Conservation (phyloP, 2,329 filamentous ascomycete species). For the Cercospora brassicicola region DNA sequence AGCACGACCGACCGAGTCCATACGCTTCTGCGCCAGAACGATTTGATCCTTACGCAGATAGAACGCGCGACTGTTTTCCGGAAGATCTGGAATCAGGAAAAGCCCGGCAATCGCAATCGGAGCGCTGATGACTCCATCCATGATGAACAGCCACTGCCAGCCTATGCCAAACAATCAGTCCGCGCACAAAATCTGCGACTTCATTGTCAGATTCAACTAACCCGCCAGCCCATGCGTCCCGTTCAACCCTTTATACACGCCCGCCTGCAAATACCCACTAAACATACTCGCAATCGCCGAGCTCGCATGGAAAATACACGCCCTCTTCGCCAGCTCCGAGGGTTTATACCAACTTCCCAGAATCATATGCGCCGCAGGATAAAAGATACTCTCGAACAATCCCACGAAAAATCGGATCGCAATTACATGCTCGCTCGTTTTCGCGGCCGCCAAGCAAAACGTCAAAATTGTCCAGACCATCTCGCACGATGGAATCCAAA, state of each 20-base stretch:
- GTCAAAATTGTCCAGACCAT: conserved; percentile 54
- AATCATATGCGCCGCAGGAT: conserved; percentile 55
- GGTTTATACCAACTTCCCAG: conserved; percentile 55
- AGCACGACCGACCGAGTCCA: conserved; percentile 40
- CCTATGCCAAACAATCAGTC: conserved; percentile 30
- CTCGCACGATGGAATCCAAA: conserved; percentile 54
- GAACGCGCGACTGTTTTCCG: conserved; percentile 52
- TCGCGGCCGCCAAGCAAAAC: conserved; percentile 46
- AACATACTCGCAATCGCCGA: conserved; percentile 50
- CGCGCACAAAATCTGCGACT: conserved; percentile 31
- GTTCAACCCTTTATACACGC: conserved; percentile 50
- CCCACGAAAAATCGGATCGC: conserved; percentile 53
- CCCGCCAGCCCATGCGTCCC: conserved; percentile 45
- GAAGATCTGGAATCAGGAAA: conserved; percentile 52
- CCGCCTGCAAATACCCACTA: conserved; percentile 58
- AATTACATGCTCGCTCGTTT: conserved; percentile 48
- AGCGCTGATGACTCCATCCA: conserved; percentile 55
- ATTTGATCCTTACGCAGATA: conserved; percentile 50
- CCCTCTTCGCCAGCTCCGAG: conserved; percentile 54
- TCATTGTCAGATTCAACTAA: conserved; percentile 51
- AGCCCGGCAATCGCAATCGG: conserved; percentile 55
- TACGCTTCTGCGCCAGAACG: conserved; percentile 50
- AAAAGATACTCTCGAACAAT: conserved; percentile 53
- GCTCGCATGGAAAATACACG: conserved; percentile 55
- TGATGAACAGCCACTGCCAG: conserved; percentile 14